A percentile compares a stretch with the other conserved stretches of the same genome.
phyloP scores from a whole-genome alignment of 2,329 filamentous ascomycete species.

The Trichoderma atroviride region DNA sequence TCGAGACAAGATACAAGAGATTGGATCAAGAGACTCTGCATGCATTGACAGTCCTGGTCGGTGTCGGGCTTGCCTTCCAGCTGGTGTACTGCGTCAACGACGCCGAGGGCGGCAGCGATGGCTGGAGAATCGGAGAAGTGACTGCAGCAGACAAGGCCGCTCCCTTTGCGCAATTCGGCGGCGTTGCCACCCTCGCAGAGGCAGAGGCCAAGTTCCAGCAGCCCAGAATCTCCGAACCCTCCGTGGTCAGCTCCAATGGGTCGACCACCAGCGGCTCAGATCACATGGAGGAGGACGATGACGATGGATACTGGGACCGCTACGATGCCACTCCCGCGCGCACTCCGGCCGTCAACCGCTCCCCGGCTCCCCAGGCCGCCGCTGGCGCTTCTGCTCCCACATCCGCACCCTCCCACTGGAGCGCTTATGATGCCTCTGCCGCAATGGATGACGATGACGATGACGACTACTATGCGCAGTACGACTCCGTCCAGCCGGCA shows the following conservation, averaged over 20 bases:
- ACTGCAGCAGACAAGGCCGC: conserved; percentile 59
- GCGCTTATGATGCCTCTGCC: conserved; percentile 32
- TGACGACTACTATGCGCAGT: conserved; percentile 75
- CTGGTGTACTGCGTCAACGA: conserved; percentile 72
- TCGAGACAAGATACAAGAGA: conserved; percentile 65
- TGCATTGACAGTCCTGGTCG: conserved; percentile 62
- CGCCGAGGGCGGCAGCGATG: conserved; percentile 60
- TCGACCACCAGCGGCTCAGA: conserved; percentile 28
- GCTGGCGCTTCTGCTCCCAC: conserved; percentile 24
- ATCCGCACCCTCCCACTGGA: conserved; percentile 30
- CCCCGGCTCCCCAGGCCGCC: conserved; percentile 58
- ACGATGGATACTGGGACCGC: conserved; percentile 78
- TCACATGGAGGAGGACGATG: conserved; percentile 55
- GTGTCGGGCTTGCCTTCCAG: conserved; percentile 64
- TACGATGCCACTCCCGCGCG: conserved; percentile 72
- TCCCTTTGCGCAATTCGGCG: conserved; percentile 58
- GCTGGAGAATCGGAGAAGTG: conserved; percentile 75
- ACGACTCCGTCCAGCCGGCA: conserved; percentile 76
- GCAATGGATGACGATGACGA: conserved; percentile 48
- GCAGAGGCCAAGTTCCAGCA: conserved; percentile 61
- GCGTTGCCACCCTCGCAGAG: conserved; percentile 55
- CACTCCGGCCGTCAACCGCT: conserved; percentile 64
- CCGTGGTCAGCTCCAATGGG: conserved; percentile 26
- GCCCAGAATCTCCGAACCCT: conserved; percentile 34
- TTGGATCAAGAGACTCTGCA: conserved; percentile 77